These are phyloP conservation scores for Beauveria sp. DNA, from an alignment of 2,329 filamentous ascomycete genomes.

Conservation along the genomic window DNA sequence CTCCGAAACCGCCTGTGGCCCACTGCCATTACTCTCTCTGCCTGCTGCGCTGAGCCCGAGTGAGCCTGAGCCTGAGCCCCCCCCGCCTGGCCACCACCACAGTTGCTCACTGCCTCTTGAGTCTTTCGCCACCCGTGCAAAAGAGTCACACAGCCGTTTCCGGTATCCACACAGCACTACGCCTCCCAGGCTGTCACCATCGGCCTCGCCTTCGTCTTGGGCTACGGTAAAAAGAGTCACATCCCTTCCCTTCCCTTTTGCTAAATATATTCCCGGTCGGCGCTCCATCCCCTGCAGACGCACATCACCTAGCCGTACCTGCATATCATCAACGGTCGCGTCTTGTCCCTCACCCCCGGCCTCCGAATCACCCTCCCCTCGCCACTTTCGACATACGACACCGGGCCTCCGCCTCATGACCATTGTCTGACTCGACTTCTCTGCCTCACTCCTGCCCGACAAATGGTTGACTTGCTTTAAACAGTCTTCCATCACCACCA, in stretches of 20 bases:
- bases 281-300: constrained; percentile 6
- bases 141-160: constrained; percentile 29
- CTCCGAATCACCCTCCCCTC: constrained; percentile 12
- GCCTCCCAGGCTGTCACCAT: constrained; percentile 19
- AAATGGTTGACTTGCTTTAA: constrained; percentile 28
- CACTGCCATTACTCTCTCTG: not conserved
- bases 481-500: constrained; percentile 21
- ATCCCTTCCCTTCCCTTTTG: constrained; percentile 8
- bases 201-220: constrained; percentile 22
- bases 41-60: constrained; percentile 7
- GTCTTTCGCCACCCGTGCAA: constrained; percentile 28
- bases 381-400: not conserved
- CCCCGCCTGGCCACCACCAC: constrained; percentile 20
- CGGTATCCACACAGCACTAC: constrained; percentile 16
- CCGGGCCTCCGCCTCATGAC: not conserved
- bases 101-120: constrained; percentile 8
- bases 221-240: constrained; percentile 25
- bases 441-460: not conserved
- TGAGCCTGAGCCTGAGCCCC: no score
- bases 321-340: constrained; percentile 15
- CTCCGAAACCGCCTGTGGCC: constrained; percentile 31
- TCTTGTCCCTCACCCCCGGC: constrained; percentile 15
- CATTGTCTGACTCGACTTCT: constrained; percentile 5
- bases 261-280: constrained; percentile 4
- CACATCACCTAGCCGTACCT: constrained; percentile 11